A percentile compares a stretch with the other conserved stretches of the same genome.
Evolutionary conservation across 1,139 yeast species (phyloP).

Genomic region (Casaregolazyma suthepensis): DNA sequence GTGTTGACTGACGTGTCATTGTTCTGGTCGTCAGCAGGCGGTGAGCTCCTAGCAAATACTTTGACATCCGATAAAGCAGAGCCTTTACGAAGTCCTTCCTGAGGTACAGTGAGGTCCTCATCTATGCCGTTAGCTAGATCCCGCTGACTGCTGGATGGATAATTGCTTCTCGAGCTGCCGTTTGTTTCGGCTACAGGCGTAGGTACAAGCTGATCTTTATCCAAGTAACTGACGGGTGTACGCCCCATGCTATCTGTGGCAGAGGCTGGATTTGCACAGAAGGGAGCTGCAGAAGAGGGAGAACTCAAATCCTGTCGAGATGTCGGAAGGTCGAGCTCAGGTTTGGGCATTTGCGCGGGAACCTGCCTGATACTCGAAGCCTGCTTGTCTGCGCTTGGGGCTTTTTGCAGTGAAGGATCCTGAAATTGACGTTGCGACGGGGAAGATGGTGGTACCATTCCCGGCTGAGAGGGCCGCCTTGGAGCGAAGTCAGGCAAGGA

Average conservation of each 20-base stretch:
- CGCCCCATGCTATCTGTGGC: conserved; percentile 5
- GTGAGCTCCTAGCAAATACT: conserved; percentile 2
- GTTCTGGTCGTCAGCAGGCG: conserved; percentile 2
- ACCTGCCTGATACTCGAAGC: neutral
- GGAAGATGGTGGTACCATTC: neutral
- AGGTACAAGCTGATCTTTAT: neutral
- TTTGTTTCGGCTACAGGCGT: neutral
- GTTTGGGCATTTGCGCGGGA: neutral
- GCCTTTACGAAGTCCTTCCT: neutral
- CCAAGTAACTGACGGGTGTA: conserved; percentile 4
- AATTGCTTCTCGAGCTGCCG: neutral
- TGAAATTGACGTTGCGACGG: neutral
- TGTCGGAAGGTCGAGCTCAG: neutral
- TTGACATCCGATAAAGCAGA: conserved; percentile 10
- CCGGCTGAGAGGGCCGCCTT: neutral
- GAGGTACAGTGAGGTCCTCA: neutral
- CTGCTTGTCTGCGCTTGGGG: neutral
- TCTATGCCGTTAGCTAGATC: neutral
- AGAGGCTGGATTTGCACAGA: neutral
- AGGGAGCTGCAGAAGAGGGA: neutral
- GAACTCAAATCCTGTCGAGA: neutral
- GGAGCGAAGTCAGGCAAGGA: neutral
- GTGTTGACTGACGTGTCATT: neutral
- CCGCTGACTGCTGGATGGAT: neutral
- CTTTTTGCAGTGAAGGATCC: neutral